Conservation (phyloP, 2,329 filamentous ascomycete species). For the Elsinoe fawcettii region DNA sequence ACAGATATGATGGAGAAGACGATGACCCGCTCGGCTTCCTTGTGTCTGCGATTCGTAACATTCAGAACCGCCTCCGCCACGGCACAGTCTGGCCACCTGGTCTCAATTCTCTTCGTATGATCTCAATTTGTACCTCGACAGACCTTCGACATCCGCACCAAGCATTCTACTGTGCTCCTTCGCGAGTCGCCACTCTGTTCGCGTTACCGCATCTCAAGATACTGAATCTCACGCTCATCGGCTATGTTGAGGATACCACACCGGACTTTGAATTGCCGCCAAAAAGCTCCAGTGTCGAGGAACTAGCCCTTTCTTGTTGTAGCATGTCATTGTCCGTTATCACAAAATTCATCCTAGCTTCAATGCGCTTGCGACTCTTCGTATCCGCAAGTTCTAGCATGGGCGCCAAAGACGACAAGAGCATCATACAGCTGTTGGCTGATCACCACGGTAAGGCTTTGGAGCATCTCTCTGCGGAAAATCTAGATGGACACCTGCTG, state of each 20-base stretch:
- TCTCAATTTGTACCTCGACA: constrained; percentile 17
- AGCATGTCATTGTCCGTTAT: not conserved
- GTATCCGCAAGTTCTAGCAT: not conserved
- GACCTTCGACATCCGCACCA: constrained; percentile 17
- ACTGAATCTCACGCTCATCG: constrained; percentile 17
- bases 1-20: too few relatives aligned
- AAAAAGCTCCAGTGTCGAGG: constrained; percentile 15
- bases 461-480: too few relatives aligned
- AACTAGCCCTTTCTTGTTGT: constrained; percentile 15
- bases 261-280: constrained; percentile 15
- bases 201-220: constrained; percentile 18
- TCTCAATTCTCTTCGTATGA: constrained; percentile 16
- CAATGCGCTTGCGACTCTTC: not conserved
- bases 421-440: too few relatives aligned
- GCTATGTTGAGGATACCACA: constrained; percentile 13
- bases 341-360: not conserved
- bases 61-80: not conserved
- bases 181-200: constrained; percentile 17
- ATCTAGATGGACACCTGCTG: too few relatives aligned
- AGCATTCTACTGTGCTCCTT: constrained; percentile 17
- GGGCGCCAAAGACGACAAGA: not conserved
- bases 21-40: not conserved
- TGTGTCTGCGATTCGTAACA: not conserved
- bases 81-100: constrained; percentile 18
- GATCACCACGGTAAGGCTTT: too few relatives aligned